A percentile compares a stretch with the other conserved stretches of the same genome.
Conservation (phyloP, 164 flowering plant genomes). For the Hamamelis virginiana region DNA sequence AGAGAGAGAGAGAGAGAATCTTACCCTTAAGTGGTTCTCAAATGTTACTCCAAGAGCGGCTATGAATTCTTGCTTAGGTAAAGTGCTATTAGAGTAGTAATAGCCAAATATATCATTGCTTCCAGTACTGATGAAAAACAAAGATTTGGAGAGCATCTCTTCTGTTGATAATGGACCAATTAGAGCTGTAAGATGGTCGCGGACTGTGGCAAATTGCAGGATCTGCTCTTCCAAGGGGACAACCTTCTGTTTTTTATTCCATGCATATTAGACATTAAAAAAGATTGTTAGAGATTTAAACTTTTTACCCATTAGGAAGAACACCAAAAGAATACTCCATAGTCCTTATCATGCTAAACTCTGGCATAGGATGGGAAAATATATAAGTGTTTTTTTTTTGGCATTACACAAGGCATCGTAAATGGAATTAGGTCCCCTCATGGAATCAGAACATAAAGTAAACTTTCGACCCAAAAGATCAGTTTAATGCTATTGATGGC, state of each 20-base stretch:
- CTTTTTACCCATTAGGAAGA: background rate
- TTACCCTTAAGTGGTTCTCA: conserved; percentile 37
- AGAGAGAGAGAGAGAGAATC: background rate
- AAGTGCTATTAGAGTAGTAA: conserved; percentile 9
- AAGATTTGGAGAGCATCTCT: conserved; percentile 29
- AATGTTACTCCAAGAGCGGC: conserved; percentile 18
- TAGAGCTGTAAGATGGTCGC: conserved; percentile 15
- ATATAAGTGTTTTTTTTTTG: background rate
- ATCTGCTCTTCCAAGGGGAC: conserved; percentile 38
- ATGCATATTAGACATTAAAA: background rate
- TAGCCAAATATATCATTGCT: conserved; percentile 52
- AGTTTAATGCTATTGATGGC: no score
- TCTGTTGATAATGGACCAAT: conserved; percentile 25
- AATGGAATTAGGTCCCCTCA: background rate
- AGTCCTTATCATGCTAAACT: background rate
- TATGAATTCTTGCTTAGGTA: conserved; percentile 25
- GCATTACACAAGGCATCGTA: background rate
- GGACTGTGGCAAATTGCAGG: conserved; percentile 31
- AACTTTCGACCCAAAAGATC: no score
- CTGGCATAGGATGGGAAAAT: background rate
- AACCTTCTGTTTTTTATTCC: conserved; percentile 18
- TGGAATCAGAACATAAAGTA: no score
- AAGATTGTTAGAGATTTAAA: background rate
- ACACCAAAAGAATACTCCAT: background rate
- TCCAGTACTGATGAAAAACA: conserved; percentile 47